Conservation (phyloP, 2,329 filamentous ascomycete genomes). For the Epichloe glyceriae region DNA sequence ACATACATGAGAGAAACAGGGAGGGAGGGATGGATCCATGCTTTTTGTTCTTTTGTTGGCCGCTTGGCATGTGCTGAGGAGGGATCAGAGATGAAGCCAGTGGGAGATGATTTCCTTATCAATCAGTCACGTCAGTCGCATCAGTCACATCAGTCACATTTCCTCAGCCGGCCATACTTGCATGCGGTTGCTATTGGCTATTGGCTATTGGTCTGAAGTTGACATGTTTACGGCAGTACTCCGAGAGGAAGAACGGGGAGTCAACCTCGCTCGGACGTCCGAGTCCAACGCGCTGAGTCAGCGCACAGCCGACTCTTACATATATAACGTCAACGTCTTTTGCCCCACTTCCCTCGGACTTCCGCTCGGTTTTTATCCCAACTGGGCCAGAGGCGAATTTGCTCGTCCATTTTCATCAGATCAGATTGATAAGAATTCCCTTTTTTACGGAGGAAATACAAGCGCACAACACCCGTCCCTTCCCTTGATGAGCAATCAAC, state of each 20-base stretch:
- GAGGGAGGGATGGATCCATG: too few relatives aligned
- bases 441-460: slow-evolving; percentile 8
- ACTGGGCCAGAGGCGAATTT: slow-evolving; percentile 11
- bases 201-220: too few relatives aligned
- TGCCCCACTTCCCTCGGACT: slow-evolving; percentile 13
- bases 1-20: too few relatives aligned
- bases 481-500: neutral
- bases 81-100: neutral
- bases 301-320: neutral
- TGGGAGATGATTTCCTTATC: neutral
- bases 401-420: slow-evolving; percentile 22
- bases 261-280: slow-evolving; percentile 1
- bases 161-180: too few relatives aligned
- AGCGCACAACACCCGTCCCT: slow-evolving; percentile 13
- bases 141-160: neutral
- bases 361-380: slow-evolving; percentile 18
- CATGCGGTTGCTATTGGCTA: too few relatives aligned
- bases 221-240: too few relatives aligned
- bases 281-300: neutral
- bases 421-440: slow-evolving; percentile 27
- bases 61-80: too few relatives aligned
- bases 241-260: too few relatives aligned
- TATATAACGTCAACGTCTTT: neutral
- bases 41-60: too few relatives aligned
- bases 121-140: neutral